Base-by-base conservation (phyloP, 768 basidiomycete genomes). In the Termitomyces eurrhizus region DNA sequence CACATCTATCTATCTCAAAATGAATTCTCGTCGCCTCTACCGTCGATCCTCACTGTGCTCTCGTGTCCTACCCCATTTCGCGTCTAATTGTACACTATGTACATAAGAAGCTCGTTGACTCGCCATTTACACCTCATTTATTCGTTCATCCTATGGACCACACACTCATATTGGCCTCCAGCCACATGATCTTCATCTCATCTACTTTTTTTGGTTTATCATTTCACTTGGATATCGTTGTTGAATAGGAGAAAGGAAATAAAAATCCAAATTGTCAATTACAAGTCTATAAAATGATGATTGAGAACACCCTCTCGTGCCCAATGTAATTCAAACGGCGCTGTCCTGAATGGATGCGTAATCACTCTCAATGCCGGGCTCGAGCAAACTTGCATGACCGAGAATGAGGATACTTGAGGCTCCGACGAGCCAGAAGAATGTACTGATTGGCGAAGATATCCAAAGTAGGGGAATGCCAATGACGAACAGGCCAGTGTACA, bases 311-410 rank as follows among this genome's bases (percentile, higher is more conserved):
- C 35, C n/a, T 42, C 52, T 41, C 35, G 18, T n/a, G 16, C n/a
- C 12, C 12, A 41, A 7, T 3, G 26, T n/a, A 42, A 14, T 14
- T 55, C 46, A 65, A 41, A 62, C 64, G 75, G 89, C 89, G 37
- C 71, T 69, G 51, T 89, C 90, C 72, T 90, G 83, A n/a, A 93
- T 89, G 46, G 77, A 69, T 3, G 89, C 86, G 66, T 97, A 97
- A 72, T 96, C 94, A 76, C 90, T 92, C 76, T 98, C 96, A 57
- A 97, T 84, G 32, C 96, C 96, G 2, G 95, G 96, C 74, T 98
- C 96, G 63, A 98, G 86, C 63, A 98, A 63, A 58, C 83, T 83
- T 2, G 96, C 96, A 69, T 98, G 96, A 11, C 80, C 86, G 63
- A 96, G 78, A 68, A 98, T 92, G 62, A 96, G 77, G 62, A 95